Evolutionary conservation across 2,329 filamentous ascomycete species (phyloP), one percentile per base, ranked within the genome.

Genomic region (Pseudogymnoascus sp.): DNA sequence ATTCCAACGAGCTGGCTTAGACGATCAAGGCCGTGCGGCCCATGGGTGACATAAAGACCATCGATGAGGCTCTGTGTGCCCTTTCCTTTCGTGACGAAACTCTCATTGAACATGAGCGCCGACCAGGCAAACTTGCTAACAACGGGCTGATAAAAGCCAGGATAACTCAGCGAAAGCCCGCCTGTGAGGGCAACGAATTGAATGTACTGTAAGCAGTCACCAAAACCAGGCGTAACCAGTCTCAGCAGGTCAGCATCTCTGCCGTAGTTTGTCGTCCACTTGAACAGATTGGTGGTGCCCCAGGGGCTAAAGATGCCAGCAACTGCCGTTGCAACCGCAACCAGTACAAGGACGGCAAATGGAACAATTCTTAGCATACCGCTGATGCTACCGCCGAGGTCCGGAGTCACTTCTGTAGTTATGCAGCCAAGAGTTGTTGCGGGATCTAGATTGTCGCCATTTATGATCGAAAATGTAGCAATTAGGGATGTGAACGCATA

Each of bases 251-350:
- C 95, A 66, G 91, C 90, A 70, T 99, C 95, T 69, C 93, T 87
- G 36, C 95, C 95, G 17, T 96, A 97, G 74, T 99, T 99, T 72
- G 91, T 96, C n/a, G 91, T 92, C 92, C 93, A 99, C 68, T 90
- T 87, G 74, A 97, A 97, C 19, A 93, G 82, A 73, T 99, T 90
- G 7, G 86, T 86, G 1, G 91, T 90, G 19, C 95, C 95, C 93
- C 95, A 99, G 0, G 95, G 95, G 72, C 93, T 97, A 73, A 87
- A 93, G 38, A 96, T 90, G 60, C 87, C 90, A 2, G 95, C 92
- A 68, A 91, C 86, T 36, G 93, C 79, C 6, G 93, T 96, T 13
- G 93, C 91, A 64, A 92, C 76, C 1, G 87, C 95, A 53, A 96
- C 90, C 42, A 93, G 80, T 2, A 93, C 78, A 33, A 99, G 80